Base-by-base conservation (phyloP, 2,329 filamentous ascomycete species). In the Alternaria novae-zelandiae region DNA sequence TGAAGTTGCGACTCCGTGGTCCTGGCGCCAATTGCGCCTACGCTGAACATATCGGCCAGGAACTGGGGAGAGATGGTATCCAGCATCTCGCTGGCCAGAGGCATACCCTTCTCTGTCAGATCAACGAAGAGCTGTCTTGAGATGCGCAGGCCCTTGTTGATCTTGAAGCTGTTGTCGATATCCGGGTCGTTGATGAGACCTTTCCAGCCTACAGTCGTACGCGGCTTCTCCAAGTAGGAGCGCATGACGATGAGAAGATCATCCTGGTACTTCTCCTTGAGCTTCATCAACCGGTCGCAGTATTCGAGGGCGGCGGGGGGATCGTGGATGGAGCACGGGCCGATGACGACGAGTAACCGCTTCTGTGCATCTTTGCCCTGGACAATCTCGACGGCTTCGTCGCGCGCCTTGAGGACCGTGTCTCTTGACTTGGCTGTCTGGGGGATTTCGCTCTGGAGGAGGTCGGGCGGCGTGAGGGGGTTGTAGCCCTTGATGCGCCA, bases 41-140 rank as follows among this genome's bases (percentile, higher is more conserved):
- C 90, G 41, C 93, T 96, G 71, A 98, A 86, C 76, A 97, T 82
- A 81, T 99, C 96, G 56, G 95, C 94, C 54, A 97, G 84, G 87
- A 96, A 99, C 86, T 99, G 96, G 1, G 96, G 96, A 28, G 93
- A 97, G 79, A 98, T 97, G 57, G 96, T 98, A 80, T 99, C 96
- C 66, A 99, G 86, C 93, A 99, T 97, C 84, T 99, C 96, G 79
- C 90, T 95, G 46, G 96, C 96, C 74, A 99, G 90, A 28, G 96
- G 96, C 92, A 99, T 97, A 76, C 96, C 96, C 83, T 90, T 91
- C 79, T 88, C 86, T 0, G 95, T 98, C 72, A 99, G 85, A 79
- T 98, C 94, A 67, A 96, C 90, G 82, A 97, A 98, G 78, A 99
- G 87, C 82, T 98, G 90, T 71, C 96, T 88, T 59, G 93, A 92